phyloP scores from a whole-genome alignment of 2,329 filamentous ascomycete species.

The Colletotrichum tamarilloi region DNA sequence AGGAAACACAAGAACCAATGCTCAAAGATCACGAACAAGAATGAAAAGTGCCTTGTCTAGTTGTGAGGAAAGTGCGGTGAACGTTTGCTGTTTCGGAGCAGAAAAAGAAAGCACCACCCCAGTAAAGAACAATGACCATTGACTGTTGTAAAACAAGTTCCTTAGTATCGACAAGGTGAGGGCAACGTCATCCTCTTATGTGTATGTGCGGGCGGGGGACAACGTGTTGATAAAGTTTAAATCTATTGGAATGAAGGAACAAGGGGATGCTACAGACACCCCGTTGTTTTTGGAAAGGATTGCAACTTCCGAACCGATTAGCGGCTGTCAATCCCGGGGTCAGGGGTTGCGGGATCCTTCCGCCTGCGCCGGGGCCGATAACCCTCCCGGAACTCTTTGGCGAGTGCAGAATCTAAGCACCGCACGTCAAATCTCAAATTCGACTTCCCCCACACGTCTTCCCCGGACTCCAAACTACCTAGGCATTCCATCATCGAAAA shows the following conservation, averaged over 20 bases:
- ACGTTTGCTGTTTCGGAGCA: background rate
- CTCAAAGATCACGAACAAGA: background rate
- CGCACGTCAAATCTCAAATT: background rate
- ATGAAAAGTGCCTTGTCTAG: background rate
- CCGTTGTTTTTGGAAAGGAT: background rate
- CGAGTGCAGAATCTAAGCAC: background rate
- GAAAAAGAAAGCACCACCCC: background rate
- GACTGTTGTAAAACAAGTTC: background rate
- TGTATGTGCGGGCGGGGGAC: background rate
- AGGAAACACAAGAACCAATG: background rate
- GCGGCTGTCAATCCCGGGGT: conserved; percentile 14
- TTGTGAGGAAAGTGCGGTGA: background rate
- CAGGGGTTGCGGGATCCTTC: conserved; percentile 20
- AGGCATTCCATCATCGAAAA: background rate
- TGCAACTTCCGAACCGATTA: conserved; percentile 9
- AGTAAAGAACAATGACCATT: background rate
- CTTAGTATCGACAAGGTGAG: background rate
- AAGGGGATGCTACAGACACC: background rate
- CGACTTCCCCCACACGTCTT: conserved; percentile 30
- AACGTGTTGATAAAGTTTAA: background rate
- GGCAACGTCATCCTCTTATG: background rate
- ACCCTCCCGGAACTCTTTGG: conserved; percentile 1
- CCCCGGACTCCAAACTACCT: background rate
- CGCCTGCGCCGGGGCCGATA: conserved; percentile 19
- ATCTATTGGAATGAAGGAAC: background rate